Base-by-base conservation (phyloP, 805 yeast species). In the Yamadazyma tumulicola region DNA sequence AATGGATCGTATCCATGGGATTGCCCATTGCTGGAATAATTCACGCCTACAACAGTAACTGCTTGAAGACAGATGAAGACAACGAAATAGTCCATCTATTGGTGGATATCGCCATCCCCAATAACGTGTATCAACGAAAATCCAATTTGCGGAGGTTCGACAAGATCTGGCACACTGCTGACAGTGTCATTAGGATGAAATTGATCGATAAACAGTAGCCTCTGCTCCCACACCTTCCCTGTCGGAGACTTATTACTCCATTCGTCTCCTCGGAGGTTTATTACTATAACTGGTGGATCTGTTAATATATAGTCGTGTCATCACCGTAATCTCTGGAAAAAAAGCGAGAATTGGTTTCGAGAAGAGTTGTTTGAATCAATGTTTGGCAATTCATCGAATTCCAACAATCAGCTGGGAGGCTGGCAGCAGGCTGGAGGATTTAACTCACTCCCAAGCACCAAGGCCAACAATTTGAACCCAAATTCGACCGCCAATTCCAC, bases 71-170 rank as follows among this genome's bases (percentile, higher is more conserved):
- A 1, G 48, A 47, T 19, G 52, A 56, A n/a, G 67, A 55, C 23
- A 75, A 76, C 19, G 79, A 78, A 15, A 62, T 74, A 48, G 51
- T 57, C 6, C 85, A 82, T 46, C 78, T 74, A 40, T 61, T 83
- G 41, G 69, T 83, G 11, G 95, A 85, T 48, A 66, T 78, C 38
- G 93, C 93, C 9, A 66, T 80, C 9, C 93, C 94, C 2, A 67
- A 65, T 52, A 70, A 63, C 48, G 76, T 74, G 27, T 81, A 63
- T 44, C 52, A 48, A 32, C 46, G 49, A 42, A 65, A 63, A 46
- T 54, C 64, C 2, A 62, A 59, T 38, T 55, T 72, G 49, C 50
- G 73, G 27, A 65, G 64, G 49, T 67, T 72, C 42, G 72, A 67
- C 35, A 62, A 60, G 46, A 61, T 64, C 35, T 72, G 75, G 76